These are phyloP conservation scores for Fusarium equiseti DNA, from an alignment of 2,329 filamentous ascomycete species.

Conservation along the genomic window DNA sequence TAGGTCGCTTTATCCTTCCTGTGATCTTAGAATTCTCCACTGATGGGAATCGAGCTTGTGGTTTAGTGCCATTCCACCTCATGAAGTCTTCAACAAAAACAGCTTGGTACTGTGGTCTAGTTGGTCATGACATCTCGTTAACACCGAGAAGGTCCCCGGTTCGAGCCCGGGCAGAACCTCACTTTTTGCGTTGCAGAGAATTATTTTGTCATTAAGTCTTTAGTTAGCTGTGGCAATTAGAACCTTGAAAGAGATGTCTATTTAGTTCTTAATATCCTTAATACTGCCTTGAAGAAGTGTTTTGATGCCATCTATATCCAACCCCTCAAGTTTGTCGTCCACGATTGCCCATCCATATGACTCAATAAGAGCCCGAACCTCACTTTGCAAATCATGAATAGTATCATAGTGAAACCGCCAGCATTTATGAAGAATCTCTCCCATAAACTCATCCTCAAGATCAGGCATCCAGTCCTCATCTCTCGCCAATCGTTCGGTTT, in stretches of 20 bases:
- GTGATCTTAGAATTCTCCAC: too few species aligned
- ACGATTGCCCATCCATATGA: neutral
- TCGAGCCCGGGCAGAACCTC: neutral
- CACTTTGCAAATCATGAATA: neutral
- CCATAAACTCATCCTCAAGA: neutral
- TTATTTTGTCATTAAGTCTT: neutral
- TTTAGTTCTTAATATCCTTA: rapidly evolving
- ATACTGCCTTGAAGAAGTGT: neutral
- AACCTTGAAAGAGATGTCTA: rapidly evolving
- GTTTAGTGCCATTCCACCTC: neutral
- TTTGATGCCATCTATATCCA: neutral
- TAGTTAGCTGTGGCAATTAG: rapidly evolving
- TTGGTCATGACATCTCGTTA: neutral
- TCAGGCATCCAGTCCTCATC: constrained; percentile 6
- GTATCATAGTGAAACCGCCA: neutral
- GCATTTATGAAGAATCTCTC: neutral
- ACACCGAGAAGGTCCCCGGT: neutral
- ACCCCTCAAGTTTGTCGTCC: neutral
- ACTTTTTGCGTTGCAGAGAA: rapidly evolving
- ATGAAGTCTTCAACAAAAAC: neutral
- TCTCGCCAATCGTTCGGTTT: neutral
- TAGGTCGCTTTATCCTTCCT: neutral
- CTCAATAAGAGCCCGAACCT: neutral
- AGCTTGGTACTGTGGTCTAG: neutral
- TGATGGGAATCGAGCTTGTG: neutral